Conservation (phyloP, 805 yeast genomes). For the Candida nonsorbophila region DNA sequence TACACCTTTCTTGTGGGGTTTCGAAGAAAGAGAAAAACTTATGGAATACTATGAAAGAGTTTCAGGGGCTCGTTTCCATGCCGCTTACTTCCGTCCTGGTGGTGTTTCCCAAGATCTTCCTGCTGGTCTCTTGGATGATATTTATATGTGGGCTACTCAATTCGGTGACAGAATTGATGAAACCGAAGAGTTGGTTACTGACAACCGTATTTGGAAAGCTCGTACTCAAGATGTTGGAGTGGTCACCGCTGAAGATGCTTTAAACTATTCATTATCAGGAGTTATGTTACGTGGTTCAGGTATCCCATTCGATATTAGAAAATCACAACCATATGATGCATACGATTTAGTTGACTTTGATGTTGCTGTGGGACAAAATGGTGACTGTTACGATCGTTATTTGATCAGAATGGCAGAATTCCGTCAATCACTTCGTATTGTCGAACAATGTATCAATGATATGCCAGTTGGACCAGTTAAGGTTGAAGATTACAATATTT, state of each 20-base stretch:
- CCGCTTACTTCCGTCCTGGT: constrained; percentile 88
- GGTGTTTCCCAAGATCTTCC: constrained; percentile 89
- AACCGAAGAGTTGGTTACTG: constrained; percentile 83
- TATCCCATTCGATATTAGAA: constrained; percentile 80
- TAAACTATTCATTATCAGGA: constrained; percentile 75
- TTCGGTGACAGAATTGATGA: constrained; percentile 91
- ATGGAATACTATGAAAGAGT: constrained; percentile 92
- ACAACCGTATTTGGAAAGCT: constrained; percentile 88
- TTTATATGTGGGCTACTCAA: constrained; percentile 95
- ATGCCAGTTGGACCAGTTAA: constrained; percentile 92
- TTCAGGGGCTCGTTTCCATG: constrained; percentile 84
- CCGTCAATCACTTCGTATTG: constrained; percentile 84
- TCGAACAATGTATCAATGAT: constrained; percentile 83
- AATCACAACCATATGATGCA: constrained; percentile 86
- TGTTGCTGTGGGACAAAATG: constrained; percentile 79
- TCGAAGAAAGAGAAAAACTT: constrained; percentile 87
- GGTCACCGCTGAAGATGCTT: constrained; percentile 81
- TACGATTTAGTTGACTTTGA: constrained; percentile 83
- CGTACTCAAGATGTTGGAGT: constrained; percentile 79
- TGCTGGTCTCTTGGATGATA: constrained; percentile 80
- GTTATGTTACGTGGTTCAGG: constrained; percentile 92
- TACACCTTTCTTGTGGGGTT: constrained; percentile 92
- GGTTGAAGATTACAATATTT: constrained; percentile 83
- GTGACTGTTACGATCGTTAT: constrained; percentile 90
- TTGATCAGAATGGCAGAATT: constrained; percentile 87